Base-by-base conservation (phyloP, 2,329 filamentous ascomycete species). In the Thelonectria olida region DNA sequence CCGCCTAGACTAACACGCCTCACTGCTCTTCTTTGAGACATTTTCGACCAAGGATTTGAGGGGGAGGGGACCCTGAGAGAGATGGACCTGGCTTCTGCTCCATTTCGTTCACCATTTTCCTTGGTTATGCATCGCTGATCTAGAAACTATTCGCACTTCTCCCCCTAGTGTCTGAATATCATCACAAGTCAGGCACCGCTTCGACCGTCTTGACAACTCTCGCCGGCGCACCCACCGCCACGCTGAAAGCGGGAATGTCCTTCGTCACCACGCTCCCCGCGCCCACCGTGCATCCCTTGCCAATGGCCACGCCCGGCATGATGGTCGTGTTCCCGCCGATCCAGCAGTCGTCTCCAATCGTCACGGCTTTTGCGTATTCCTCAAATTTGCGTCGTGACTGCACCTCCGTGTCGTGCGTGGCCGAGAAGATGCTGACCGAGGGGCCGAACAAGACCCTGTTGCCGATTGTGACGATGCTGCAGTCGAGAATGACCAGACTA, bases 371-470 rank as follows among this genome's bases (percentile, higher is more conserved):
- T 1, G 80, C 81, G 64, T 78, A 84, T 65, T 83, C 81, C 56
- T 81, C 73, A 8, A 72, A 72, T 23, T 81, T 76, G 12, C 81
- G 73, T 15, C 82, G 79, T 10, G 76, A 80, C 63, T 78, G 76
- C 5, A 83, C 78, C 68, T 90, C 89, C 0, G 90, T 79, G 42
- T 91, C 90, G 75, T 95, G 92, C 15, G 36, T 17, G 3, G 85
- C 92, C 4, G 87, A 85, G 71, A 87, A 92, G 53, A 94, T 84
- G 48, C 81, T 86, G 0, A 93, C 90, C 69, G 87, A 88, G 1
- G 91, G 90, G 0, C 89, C 92, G 48, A 93, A 82, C 63, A 91
- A 76, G 4, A 90, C 91, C 28, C 91, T 84, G 28, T 88, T 82
- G 1, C 91, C 91, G 49, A 93, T 90, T 4, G 72, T 79, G 51